These are phyloP conservation scores for Mortierella antarctica DNA, from an alignment of 192 early-diverging fungal genomes.

Conservation along the genomic window DNA sequence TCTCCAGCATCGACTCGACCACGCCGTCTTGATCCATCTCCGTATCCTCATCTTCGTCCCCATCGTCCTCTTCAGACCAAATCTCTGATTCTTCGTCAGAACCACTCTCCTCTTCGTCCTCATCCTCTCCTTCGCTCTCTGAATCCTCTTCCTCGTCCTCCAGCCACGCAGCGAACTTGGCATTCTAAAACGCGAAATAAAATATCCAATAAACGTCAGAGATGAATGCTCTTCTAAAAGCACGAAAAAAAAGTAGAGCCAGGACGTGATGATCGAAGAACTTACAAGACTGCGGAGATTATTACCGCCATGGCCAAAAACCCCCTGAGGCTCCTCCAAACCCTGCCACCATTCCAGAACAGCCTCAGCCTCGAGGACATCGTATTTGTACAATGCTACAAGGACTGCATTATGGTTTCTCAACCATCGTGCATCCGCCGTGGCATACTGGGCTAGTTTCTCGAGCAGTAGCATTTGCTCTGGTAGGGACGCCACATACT, in stretches of 20 bases:
- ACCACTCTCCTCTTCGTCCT: constrained; percentile 28
- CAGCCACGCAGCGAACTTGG: constrained; percentile 56
- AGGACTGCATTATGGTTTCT: constrained; percentile 53
- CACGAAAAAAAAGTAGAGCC: not conserved
- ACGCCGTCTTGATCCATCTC: constrained; percentile 7
- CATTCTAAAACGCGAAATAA: constrained; percentile 9
- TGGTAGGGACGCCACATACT: constrained; percentile 43
- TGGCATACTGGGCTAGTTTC: constrained; percentile 18
- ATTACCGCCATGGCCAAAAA: constrained; percentile 23
- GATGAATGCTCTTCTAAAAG: not conserved
- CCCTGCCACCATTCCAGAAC: constrained; percentile 58
- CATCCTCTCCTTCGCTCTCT: constrained; percentile 36
- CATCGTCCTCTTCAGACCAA: constrained; percentile 17
- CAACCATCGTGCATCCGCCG: constrained; percentile 11
- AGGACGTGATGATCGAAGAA: not conserved
- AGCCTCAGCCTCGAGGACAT: constrained; percentile 58
- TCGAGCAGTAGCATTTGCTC: constrained; percentile 50
- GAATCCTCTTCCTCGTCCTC: constrained; percentile 43
- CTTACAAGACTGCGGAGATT: constrained; percentile 34
- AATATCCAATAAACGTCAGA: not conserved
- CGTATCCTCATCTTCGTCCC: constrained; percentile 7
- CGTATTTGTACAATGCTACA: constrained; percentile 57
- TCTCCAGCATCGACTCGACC: constrained; percentile 13
- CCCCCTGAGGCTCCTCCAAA: constrained; percentile 13
- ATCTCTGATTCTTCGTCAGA: constrained; percentile 21